Base-by-base conservation (phyloP, 371 early-diverging fungal species). In the Haplosporangium sp. region DNA sequence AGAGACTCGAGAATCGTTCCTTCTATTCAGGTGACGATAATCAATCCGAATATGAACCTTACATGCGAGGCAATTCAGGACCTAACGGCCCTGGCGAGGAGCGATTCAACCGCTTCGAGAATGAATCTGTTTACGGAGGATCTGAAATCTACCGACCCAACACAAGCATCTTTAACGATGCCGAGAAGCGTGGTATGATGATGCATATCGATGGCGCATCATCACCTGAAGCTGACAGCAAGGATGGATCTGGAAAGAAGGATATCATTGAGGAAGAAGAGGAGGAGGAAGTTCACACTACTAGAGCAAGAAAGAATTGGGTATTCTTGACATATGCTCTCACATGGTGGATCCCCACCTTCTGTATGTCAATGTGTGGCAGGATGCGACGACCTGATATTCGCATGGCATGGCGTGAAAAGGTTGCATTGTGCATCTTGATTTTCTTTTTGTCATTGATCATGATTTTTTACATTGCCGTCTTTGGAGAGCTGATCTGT, bases 371-470 rank as follows among this genome's bases (percentile, higher is more conserved):
- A 5, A 84, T 83, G 65, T 94, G 94, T 66, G 95, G 94, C 71
- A 85, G 90, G 52, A 95, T 96, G 92, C 90, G 91, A 71, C 91
- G 91, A 34, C 87, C 86, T 55, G 97, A 98, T 79, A 89, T 95
- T 39, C 93, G 93, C 39, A 89, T 96, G 81, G 97, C 98, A 0
- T 98, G 98, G 98, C 91, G 98, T 62, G 98, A 98, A 84, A 97
- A 98, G 85, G 90, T 98, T 4, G 92, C 97, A 1, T 88, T 99
- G 13, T 97, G 96, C 82, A 84, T 94, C 70, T 74, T 99, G 61
- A 96, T 99, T 67, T 84, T 94, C 44, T 79, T 95, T 40, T 77
- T 95, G 84, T 95, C 94, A 71, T 89, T 88, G 4, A 83, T 92
- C 70, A 90, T 96, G 58, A 88, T 98, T 45, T 96, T 97, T 88